Evolutionary conservation across 495 filamentous ascomycete species (phyloP).

Genomic region (Jackrogersella multiformis): DNA sequence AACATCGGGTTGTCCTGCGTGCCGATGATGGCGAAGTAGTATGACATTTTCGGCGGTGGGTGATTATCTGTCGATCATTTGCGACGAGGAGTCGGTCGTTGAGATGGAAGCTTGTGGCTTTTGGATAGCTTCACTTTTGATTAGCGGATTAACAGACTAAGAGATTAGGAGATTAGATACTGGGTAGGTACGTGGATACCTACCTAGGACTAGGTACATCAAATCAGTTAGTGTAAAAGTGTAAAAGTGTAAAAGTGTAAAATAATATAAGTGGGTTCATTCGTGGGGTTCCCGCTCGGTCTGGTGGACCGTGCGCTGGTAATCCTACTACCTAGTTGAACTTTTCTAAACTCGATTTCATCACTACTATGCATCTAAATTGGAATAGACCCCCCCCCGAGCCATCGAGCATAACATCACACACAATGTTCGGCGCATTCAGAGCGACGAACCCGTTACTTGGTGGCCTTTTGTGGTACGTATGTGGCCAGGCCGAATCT

Average conservation of each 20-base stretch:
- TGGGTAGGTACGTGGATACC: conserved; percentile 15
- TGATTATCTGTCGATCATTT: conserved; percentile 48
- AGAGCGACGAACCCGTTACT: conserved; percentile 77
- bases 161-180: no score
- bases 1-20: conserved; percentile 95
- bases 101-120: neutral
- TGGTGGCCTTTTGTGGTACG: conserved; percentile 86
- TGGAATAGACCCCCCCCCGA: no score
- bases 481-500: neutral
- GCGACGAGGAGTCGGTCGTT: conserved; percentile 2
- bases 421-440: conserved; percentile 81
- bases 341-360: conserved; percentile 28
- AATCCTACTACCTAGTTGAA: conserved; percentile 21
- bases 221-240: no score
- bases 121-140: conserved; percentile 6
- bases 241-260: no score
- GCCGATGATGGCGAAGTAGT: conserved; percentile 95
- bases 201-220: no score
- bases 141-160: no score
- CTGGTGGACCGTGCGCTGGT: conserved; percentile 29
- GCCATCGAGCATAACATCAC: conserved; percentile 24
- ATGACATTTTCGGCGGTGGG: conserved; percentile 73
- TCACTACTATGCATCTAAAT: neutral
- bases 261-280: neutral
- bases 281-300: neutral